phyloP scores from a whole-genome alignment of 805 yeast species.

The Blastobotrys parvus region DNA sequence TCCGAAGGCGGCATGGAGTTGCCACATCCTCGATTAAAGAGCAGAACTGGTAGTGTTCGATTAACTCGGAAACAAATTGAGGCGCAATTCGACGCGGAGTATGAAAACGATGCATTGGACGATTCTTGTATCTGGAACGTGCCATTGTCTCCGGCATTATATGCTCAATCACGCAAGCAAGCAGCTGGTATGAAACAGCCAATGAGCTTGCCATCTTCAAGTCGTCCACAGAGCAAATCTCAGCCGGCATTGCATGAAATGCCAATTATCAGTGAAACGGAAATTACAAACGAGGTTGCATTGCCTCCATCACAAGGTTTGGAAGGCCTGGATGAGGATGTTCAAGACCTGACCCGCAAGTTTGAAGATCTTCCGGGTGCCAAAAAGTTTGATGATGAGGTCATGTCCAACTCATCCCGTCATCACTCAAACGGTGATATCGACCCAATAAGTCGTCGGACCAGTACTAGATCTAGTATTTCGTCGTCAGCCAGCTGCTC shows the following conservation, averaged over 20 bases:
- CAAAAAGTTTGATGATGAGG: neutral
- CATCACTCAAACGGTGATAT: neutral
- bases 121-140: constrained; percentile 52
- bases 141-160: constrained; percentile 52
- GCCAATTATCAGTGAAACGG: constrained; percentile 18
- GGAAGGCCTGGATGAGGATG: constrained; percentile 29
- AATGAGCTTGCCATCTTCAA: neutral
- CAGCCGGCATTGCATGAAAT: neutral
- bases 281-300: constrained; percentile 2
- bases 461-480: neutral
- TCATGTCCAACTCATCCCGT: constrained; percentile 34
- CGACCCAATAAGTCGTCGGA: constrained; percentile 1
- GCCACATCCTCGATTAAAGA: neutral
- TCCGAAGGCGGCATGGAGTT: neutral
- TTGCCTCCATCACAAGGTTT: constrained; percentile 16
- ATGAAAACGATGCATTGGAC: constrained; percentile 40
- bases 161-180: constrained; percentile 22
- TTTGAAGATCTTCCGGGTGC: constrained; percentile 19
- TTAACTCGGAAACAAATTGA: constrained; percentile 23
- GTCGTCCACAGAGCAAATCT: constrained; percentile 1
- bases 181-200: neutral
- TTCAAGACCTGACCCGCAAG: constrained; percentile 28
- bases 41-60: neutral
- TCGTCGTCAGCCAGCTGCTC: neutral
- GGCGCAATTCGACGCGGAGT: constrained; percentile 25